Percentiles rank a stretch among this genome's conserved stretches.
phyloP scores from a whole-genome alignment of 2,329 filamentous ascomycete species.

The Elsinoe arachidis region DNA sequence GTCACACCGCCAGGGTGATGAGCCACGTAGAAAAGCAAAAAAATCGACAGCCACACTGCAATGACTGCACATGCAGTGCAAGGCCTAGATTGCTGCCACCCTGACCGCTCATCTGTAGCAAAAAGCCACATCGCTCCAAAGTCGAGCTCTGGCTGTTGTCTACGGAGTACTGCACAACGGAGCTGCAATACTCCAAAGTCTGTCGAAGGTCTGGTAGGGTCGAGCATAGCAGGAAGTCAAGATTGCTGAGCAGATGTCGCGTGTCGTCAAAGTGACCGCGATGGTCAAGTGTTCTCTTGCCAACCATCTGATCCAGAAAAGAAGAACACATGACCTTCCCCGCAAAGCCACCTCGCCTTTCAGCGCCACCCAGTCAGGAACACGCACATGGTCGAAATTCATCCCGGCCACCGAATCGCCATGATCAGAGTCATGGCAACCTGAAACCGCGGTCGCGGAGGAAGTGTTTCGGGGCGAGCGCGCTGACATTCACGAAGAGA shows the following conservation, averaged over 20 bases:
- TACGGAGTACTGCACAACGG: no score
- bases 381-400: neutral
- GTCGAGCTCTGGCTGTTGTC: no score
- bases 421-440: neutral
- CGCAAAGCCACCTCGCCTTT: constrained; percentile 1
- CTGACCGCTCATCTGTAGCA: no score
- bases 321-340: constrained; percentile 2
- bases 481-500: neutral
- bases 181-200: no score
- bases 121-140: no score
- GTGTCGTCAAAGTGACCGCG: no score
- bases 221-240: no score
- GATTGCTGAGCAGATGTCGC: no score
- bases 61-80: no score
- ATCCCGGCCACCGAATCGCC: neutral
- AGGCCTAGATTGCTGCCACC: no score
- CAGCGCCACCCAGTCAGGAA: neutral
- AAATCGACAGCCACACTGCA: neutral
- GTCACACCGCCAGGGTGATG: neutral
- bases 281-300: neutral
- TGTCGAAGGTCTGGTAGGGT: no score
- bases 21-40: neutral
- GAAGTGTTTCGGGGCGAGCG: neutral
- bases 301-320: neutral
- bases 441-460: neutral